Base-by-base conservation (phyloP, 345 rosid genomes). In the Euphorbia peplus region DNA sequence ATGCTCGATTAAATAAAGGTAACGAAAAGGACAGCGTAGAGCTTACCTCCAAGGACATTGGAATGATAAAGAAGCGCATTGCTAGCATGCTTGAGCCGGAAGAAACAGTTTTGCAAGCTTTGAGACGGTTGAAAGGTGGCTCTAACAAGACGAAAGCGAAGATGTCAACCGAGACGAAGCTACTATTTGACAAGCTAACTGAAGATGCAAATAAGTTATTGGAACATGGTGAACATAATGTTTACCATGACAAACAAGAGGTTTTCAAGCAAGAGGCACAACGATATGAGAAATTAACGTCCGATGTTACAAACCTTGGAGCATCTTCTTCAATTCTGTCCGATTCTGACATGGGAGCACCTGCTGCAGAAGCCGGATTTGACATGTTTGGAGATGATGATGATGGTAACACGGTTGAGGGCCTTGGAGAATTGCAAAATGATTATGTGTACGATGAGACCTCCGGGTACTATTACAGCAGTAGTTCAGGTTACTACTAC, bases 331-430 rank as follows among this genome's bases (percentile, higher is more conserved):
- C 78, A 0, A 9, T 39, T 22, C 53, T 63, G n/a, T 55, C 69
- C 41, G 61, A 64, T 41, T 53, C 59, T 15, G 71, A 72, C 58
- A 66, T 48, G 19, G 84, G 72, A 32, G 46, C 28, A 60, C 61
- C 81, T 35, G 70, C 70, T 63, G 75, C 78, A 54, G 83, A 75
- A 28, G 50, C 26, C 53, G 76, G 52, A 2, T 89, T 30, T 66
- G 97, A 95, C 82, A 95, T 95, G 85, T 95, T 92, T 86, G 96
- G 78, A 0, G 96, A 88, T 72, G 99, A 86, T 52, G 97, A 85
- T 64, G 87, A 75, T n/a, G n/a, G n/a, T 63, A 65, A 70, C n/a
- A 75, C 79, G 69, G 53, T 57, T 76, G 51, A 58, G 67, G 73
- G 76, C 28, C 52, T 12, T 75, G 92, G 81, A 81, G 81, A 75